phyloP scores from a whole-genome alignment of 192 early-diverging fungal genomes.

The Oehlia diaphana region DNA sequence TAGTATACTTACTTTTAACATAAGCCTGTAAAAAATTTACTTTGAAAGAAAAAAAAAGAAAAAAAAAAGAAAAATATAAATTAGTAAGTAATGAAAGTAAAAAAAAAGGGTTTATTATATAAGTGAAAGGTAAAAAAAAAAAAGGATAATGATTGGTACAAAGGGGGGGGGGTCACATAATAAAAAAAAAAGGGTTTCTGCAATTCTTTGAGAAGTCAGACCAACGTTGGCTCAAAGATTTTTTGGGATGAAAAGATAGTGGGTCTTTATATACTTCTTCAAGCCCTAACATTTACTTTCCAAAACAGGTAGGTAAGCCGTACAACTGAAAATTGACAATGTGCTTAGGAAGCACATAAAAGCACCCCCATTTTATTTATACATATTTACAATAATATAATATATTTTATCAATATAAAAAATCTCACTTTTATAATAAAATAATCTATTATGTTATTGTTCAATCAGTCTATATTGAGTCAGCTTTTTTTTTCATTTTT shows the following conservation, averaged over 20 bases:
- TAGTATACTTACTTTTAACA: no score
- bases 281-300: not conserved
- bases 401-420: not conserved
- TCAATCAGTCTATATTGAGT: conserved; percentile 7
- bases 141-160: not conserved
- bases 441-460: not conserved
- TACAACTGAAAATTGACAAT: not conserved
- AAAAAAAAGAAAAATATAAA: no score
- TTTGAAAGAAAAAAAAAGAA: no score
- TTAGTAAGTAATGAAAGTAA: not conserved
- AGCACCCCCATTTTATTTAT: conserved; percentile 19
- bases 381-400: not conserved
- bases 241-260: conserved; percentile 1
- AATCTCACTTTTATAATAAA: not conserved
- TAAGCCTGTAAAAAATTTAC: no score
- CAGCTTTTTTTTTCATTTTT: conserved; percentile 10
- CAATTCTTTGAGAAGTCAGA: not conserved
- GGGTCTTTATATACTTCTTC: conserved; percentile 22
- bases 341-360: not conserved
- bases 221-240: not conserved
- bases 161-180: not conserved
- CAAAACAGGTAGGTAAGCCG: not conserved
- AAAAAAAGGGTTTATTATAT: not conserved
- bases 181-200: not conserved
- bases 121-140: not conserved